Percentiles rank a stretch among this genome's conserved stretches.
Evolutionary conservation across 306 rosid species (phyloP).

Genomic region (Pueraria montana): DNA sequence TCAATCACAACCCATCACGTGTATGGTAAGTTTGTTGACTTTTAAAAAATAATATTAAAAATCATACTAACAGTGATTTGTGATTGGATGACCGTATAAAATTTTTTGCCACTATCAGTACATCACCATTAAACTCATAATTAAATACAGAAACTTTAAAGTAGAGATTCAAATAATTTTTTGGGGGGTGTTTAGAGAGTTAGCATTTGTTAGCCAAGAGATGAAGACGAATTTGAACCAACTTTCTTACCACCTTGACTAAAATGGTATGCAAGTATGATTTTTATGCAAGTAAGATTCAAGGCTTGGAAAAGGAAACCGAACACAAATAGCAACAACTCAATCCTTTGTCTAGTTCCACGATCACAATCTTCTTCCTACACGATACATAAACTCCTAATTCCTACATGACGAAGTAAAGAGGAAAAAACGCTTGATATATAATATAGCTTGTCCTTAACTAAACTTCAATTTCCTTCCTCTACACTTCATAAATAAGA

Average conservation of each 20-base stretch:
- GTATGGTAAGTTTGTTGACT: no score
- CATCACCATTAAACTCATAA: no score
- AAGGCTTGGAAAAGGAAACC: background rate
- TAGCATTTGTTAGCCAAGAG: background rate
- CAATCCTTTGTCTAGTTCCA: background rate
- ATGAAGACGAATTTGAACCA: background rate
- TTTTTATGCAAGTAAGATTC: background rate
- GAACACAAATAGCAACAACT: background rate
- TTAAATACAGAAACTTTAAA: no score
- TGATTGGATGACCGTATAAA: no score
- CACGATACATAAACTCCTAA: no score
- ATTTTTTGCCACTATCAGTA: no score
- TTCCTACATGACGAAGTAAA: background rate
- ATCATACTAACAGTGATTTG: no score
- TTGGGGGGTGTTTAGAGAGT: background rate
- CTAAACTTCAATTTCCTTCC: background rate
- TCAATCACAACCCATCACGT: no score
- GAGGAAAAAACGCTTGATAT: background rate
- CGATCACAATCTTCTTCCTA: background rate
- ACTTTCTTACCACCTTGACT: conserved; percentile 2
- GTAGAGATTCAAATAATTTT: no score
- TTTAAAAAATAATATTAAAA: no score
- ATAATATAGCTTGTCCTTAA: background rate
- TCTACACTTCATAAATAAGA: conserved; percentile 5
- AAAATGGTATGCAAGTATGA: background rate